phyloP scores from a whole-genome alignment of 768 basidiomycete genomes.

The Paxillus rubicundulus region DNA sequence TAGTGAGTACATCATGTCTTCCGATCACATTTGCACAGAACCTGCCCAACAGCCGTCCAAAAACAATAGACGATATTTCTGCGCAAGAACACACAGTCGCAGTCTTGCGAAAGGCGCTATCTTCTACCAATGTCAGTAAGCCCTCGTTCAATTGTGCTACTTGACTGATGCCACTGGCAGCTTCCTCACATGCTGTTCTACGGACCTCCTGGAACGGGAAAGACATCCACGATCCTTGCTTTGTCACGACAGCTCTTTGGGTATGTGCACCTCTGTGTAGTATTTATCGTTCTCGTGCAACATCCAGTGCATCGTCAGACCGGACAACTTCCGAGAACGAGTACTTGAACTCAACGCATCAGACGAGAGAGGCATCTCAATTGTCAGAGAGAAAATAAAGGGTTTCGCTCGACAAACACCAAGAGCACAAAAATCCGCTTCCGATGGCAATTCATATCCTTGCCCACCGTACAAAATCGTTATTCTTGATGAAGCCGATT shows the following conservation, averaged over 20 bases:
- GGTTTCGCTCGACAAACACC: constrained; percentile 93
- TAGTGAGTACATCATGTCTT: constrained; percentile 58
- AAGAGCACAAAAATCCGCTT: constrained; percentile 68
- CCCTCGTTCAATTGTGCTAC: neutral
- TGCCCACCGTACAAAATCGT: constrained; percentile 99
- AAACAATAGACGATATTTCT: constrained; percentile 96
- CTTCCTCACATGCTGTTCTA: constrained; percentile 99
- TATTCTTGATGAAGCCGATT: constrained; percentile 98
- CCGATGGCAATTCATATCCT: constrained; percentile 82
- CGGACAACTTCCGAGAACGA: constrained; percentile 88
- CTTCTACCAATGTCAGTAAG: constrained; percentile 79
- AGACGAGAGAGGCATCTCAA: constrained; percentile 94
- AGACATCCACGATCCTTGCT: constrained; percentile 97
- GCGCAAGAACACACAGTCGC: constrained; percentile 96
- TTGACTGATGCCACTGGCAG: constrained; percentile 43
- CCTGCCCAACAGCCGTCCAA: constrained; percentile 68
- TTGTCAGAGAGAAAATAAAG: constrained; percentile 99
- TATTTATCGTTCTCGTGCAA: neutral
- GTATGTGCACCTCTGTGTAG: constrained; percentile 40
- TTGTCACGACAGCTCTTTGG: constrained; percentile 93
- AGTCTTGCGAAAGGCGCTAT: constrained; percentile 86
- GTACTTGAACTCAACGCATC: constrained; percentile 98
- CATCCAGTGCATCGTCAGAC: constrained; percentile 45
- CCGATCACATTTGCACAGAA: neutral
- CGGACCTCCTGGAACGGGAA: constrained; percentile 97